Percentiles rank a stretch among this genome's conserved stretches.
These are phyloP conservation scores for Aspergillus alliaceus DNA, from an alignment of 2,329 filamentous ascomycete species.

Conservation along the genomic window DNA sequence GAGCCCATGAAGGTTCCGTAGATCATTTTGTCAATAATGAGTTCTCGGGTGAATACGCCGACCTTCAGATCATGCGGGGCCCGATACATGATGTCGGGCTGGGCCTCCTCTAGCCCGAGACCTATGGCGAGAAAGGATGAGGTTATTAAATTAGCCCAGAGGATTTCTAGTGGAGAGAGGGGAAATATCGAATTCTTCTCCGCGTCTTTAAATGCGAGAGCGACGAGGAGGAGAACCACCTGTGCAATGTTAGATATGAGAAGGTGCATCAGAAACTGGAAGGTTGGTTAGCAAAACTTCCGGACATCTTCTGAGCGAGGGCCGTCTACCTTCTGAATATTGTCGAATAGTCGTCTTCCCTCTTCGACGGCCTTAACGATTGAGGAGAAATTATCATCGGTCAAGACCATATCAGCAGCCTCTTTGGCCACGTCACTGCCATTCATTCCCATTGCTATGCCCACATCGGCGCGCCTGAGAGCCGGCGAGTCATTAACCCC, in stretches of 20 bases:
- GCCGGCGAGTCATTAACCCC: constrained; percentile 86
- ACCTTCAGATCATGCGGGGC: constrained; percentile 65
- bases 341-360: constrained; percentile 82
- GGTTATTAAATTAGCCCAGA: constrained; percentile 92
- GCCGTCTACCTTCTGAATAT: constrained; percentile 67
- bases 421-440: constrained; percentile 85
- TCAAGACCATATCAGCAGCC: constrained; percentile 61
- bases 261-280: constrained; percentile 70
- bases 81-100: constrained; percentile 74
- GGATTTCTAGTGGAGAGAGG: constrained; percentile 77
- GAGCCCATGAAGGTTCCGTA: constrained; percentile 49
- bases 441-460: constrained; percentile 83
- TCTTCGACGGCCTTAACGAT: constrained; percentile 82
- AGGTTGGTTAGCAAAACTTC: constrained; percentile 28
- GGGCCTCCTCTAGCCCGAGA: constrained; percentile 74
- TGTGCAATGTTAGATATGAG: constrained; percentile 81
- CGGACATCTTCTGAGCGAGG: rapidly evolving
- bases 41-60: constrained; percentile 42
- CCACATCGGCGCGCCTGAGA: constrained; percentile 77
- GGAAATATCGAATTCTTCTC: constrained; percentile 76
- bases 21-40: constrained; percentile 43
- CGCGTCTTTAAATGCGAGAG: constrained; percentile 75
- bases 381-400: constrained; percentile 84
- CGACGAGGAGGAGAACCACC: constrained; percentile 76
- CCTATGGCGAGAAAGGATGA: constrained; percentile 85